These are phyloP conservation scores for Scheffersomyces spartinae DNA, from an alignment of 805 yeast species.

Conservation along the genomic window DNA sequence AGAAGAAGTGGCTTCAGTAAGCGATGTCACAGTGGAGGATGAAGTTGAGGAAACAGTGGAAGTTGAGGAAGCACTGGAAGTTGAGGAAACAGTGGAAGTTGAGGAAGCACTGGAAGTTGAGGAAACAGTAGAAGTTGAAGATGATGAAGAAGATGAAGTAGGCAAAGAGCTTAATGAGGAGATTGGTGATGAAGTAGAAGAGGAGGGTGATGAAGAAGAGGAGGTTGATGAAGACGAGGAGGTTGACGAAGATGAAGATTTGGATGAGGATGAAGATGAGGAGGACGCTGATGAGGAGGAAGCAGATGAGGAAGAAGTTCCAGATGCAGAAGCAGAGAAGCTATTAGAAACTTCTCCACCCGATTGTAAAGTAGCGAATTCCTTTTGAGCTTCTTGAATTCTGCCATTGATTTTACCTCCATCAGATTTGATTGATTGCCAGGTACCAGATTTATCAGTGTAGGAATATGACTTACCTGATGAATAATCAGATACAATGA, in stretches of 20 bases:
- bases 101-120: constrained; percentile 2
- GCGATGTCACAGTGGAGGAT: neutral
- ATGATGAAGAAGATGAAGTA: constrained; percentile 3
- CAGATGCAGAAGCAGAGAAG: constrained; percentile 6
- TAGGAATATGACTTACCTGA: constrained; percentile 49
- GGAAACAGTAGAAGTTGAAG: constrained; percentile 4
- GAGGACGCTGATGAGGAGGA: constrained; percentile 2
- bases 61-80: constrained; percentile 5
- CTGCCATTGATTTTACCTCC: constrained; percentile 58
- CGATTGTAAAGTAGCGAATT: constrained; percentile 25
- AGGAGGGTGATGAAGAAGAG: constrained; percentile 3
- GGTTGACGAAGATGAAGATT: constrained; percentile 2
- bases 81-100: constrained; percentile 5
- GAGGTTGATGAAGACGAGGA: constrained; percentile 1
- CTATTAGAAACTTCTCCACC: constrained; percentile 17
- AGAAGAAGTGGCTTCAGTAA: constrained; percentile 1
- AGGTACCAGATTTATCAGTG: constrained; percentile 42
- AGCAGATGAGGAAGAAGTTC: constrained; percentile 4
- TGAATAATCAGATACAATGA: constrained; percentile 61
- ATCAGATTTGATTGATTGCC: constrained; percentile 46
- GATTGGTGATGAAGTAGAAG: constrained; percentile 1
- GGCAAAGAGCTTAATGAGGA: constrained; percentile 4
- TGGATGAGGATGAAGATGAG: constrained; percentile 4
- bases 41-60: constrained; percentile 5
- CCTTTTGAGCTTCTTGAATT: constrained; percentile 29